Percentiles rank a stretch among this genome's conserved stretches.
phyloP scores from a whole-genome alignment of 345 rosid genomes.

The Gossypium sturtianum region DNA sequence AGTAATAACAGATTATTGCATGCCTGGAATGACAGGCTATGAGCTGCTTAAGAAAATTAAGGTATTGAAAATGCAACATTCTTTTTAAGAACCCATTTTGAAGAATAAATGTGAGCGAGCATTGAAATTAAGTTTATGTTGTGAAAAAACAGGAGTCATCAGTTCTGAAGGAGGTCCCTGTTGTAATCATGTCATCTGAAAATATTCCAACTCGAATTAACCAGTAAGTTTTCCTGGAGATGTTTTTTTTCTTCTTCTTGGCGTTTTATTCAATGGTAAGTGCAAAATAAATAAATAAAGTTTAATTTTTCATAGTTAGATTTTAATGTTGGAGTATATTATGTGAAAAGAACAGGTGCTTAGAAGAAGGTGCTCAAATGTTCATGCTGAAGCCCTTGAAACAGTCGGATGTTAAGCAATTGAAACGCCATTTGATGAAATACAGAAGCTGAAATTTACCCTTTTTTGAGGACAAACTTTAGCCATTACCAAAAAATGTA shows the following conservation, averaged over 20 bases:
- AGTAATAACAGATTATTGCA: conserved; percentile 82
- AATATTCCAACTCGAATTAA: conserved; percentile 63
- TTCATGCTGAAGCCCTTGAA: conserved; percentile 87
- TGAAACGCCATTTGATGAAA: conserved; percentile 47
- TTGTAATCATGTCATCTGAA: conserved; percentile 83
- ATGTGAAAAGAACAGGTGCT: conserved; percentile 35
- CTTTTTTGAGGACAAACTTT: not conserved
- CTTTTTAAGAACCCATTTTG: not conserved
- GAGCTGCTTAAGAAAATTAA: conserved; percentile 77
- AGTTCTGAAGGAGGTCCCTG: conserved; percentile 64
- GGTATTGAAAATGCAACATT: conserved; percentile 20
- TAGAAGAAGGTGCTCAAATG: conserved; percentile 84
- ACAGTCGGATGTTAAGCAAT: conserved; percentile 58
- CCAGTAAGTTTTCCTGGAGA: conserved; percentile 33
- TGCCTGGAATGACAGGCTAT: conserved; percentile 94
- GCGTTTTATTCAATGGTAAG: too few relatives aligned
- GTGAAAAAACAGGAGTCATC: conserved; percentile 54
- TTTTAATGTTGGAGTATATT: not conserved
- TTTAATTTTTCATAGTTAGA: too few relatives aligned
- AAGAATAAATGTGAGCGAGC: not conserved
- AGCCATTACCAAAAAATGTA: not conserved
- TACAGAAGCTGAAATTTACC: conserved; percentile 18
- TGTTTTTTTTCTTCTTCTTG: too few relatives aligned
- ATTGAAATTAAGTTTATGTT: not conserved
- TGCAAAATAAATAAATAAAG: too few relatives aligned